Percentiles rank a stretch among this genome's conserved stretches.
Conservation (phyloP, 2,329 filamentous ascomycete species). For the Fusarium sp. region DNA sequence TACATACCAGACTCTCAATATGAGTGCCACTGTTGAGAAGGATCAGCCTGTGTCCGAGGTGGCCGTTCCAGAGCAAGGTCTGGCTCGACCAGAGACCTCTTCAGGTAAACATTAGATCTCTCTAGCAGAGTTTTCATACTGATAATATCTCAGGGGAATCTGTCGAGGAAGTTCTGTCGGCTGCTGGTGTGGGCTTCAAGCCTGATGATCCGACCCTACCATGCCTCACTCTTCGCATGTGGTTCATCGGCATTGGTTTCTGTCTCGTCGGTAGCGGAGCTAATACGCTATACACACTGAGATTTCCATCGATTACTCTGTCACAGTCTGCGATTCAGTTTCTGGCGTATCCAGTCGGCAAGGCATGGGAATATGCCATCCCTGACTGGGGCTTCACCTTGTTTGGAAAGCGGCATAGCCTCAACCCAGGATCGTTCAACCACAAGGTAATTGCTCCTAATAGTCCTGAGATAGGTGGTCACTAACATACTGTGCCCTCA, state of each 20-base stretch:
- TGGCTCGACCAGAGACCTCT: constrained; percentile 19
- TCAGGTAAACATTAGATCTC: neutral
- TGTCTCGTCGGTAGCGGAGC: constrained; percentile 54
- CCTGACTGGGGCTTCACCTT: constrained; percentile 51
- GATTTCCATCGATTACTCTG: constrained; percentile 51
- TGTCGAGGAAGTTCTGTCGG: constrained; percentile 47
- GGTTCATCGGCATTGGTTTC: constrained; percentile 56
- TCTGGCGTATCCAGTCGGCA: constrained; percentile 60
- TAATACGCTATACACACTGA: constrained; percentile 60
- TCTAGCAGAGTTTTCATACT: neutral
- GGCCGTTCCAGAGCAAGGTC: neutral
- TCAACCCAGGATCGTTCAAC: constrained; percentile 59
- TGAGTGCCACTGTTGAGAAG: constrained; percentile 1
- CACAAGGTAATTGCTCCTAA: constrained; percentile 44
- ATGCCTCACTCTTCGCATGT: constrained; percentile 57
- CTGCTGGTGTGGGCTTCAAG: constrained; percentile 50
- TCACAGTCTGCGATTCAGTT: constrained; percentile 57
- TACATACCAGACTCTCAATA: neutral
- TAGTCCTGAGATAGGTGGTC: accelerated
- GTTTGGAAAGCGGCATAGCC: constrained; percentile 45
- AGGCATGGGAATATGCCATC: constrained; percentile 52
- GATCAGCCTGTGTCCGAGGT: neutral
- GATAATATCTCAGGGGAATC: constrained; percentile 9
- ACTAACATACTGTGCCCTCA: neutral
- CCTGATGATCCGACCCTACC: constrained; percentile 49